A percentile compares a stretch with the other conserved stretches of the same genome.
phyloP scores from a whole-genome alignment of 495 filamentous ascomycete species.

The Aspergillus carlsbadensis region DNA sequence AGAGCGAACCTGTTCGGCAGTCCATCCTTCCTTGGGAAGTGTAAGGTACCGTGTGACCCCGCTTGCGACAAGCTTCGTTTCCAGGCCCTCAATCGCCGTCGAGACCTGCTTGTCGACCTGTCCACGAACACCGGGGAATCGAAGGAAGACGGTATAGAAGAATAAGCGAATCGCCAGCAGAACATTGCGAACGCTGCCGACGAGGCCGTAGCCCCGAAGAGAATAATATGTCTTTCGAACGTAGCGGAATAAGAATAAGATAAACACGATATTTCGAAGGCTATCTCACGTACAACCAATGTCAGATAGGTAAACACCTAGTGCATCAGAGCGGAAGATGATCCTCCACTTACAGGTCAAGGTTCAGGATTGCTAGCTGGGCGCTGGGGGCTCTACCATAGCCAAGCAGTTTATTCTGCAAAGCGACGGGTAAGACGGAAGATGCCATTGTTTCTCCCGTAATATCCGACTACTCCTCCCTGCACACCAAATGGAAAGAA shows the following conservation, averaged over 20 bases:
- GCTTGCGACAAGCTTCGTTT: conserved; percentile 73
- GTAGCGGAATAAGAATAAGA: conserved; percentile 86
- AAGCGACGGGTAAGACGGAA: conserved; percentile 34
- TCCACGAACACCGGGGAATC: conserved; percentile 76
- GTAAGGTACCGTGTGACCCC: conserved; percentile 71
- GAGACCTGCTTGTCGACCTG: conserved; percentile 78
- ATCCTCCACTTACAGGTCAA: conserved; percentile 70
- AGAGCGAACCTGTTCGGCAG: conserved; percentile 69
- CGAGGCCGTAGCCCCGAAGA: conserved; percentile 81
- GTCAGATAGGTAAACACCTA: background rate
- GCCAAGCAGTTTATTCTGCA: conserved; percentile 46
- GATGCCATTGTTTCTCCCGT: conserved; percentile 29
- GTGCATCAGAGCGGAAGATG: background rate
- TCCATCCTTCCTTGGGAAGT: conserved; percentile 85
- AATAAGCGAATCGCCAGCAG: conserved; percentile 68
- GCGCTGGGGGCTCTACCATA: conserved; percentile 52
- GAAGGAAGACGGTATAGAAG: conserved; percentile 82
- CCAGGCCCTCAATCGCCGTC: conserved; percentile 65
- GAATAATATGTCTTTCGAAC: conserved; percentile 77
- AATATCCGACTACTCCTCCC: background rate
- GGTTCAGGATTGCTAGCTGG: conserved; percentile 63
- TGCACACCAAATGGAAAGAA: conserved; percentile 1
- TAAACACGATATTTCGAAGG: conserved; percentile 83
- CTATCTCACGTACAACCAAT: conserved; percentile 38
- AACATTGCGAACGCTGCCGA: conserved; percentile 73